A percentile compares a stretch with the other conserved stretches of the same genome.
Conservation (phyloP, 225 moss, liverwort and hornwort species). For the Pseudoscleropodium purum region DNA sequence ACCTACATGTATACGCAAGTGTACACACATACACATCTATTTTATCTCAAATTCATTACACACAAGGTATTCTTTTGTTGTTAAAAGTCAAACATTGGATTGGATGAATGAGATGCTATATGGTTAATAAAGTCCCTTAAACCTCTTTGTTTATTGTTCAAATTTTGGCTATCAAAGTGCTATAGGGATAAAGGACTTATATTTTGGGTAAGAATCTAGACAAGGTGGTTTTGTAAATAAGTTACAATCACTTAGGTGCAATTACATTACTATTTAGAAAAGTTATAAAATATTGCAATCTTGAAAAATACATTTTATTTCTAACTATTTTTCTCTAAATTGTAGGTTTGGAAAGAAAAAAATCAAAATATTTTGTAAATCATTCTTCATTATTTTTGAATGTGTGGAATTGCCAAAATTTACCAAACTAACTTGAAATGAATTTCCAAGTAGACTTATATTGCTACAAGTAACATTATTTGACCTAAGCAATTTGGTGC, state of each 20-base stretch:
- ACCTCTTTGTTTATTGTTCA: accelerated
- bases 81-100: neutral
- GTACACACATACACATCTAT: too few relatives aligned
- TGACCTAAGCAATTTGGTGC: neutral
- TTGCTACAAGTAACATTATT: neutral
- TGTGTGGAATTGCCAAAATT: neutral
- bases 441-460: neutral
- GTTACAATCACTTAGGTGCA: neutral
- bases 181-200: too few relatives aligned
- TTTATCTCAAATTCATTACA: neutral
- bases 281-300: neutral
- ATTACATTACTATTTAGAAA: neutral
- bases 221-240: neutral
- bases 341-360: neutral
- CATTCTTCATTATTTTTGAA: neutral
- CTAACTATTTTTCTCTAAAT: neutral
- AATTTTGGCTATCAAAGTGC: accelerated
- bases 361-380: neutral
- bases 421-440: accelerated
- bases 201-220: neutral
- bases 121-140: neutral
- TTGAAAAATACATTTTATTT: neutral
- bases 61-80: too few relatives aligned
- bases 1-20: too few relatives aligned
- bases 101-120: neutral